These are phyloP conservation scores for Naganishia sp. DNA, from an alignment of 1,284 basidiomycete genomes.

Conservation along the genomic window DNA sequence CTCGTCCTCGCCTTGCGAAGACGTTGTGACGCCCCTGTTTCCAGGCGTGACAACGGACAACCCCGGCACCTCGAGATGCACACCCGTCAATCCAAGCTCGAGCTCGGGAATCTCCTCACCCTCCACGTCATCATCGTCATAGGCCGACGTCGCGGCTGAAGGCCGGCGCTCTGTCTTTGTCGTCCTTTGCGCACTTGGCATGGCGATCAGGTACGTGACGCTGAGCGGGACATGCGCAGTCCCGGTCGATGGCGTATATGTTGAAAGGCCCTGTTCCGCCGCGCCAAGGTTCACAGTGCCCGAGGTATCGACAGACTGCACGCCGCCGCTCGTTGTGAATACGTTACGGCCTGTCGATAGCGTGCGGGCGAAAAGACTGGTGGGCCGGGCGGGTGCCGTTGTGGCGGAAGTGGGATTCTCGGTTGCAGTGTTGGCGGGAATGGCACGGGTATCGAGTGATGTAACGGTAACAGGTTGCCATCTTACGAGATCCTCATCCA, in stretches of 20 bases:
- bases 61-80: slow-evolving; percentile 20
- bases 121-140: slow-evolving; percentile 6
- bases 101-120: slow-evolving; percentile 32
- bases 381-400: neutral
- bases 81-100: slow-evolving; percentile 19
- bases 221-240: slow-evolving; percentile 21
- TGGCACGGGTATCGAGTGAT: slow-evolving; percentile 15
- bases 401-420: neutral
- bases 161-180: neutral
- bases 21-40: neutral
- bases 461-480: slow-evolving; percentile 29
- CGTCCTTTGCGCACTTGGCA: slow-evolving; percentile 18
- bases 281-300: neutral
- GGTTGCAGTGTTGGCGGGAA: neutral
- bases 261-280: neutral
- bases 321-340: slow-evolving; percentile 4
- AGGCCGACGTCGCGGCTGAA: neutral
- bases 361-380: slow-evolving; percentile 20
- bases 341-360: slow-evolving; percentile 22
- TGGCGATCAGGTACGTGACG: slow-evolving; percentile 30
- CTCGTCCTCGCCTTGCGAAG: neutral
- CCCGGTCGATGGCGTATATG: slow-evolving; percentile 9
- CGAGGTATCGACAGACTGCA: neutral
- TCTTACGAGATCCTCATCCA: slow-evolving; percentile 9
- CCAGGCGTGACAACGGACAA: neutral